phyloP scores from a whole-genome alignment of 1,139 yeast genomes.

The Suhomyces ambrosiae region DNA sequence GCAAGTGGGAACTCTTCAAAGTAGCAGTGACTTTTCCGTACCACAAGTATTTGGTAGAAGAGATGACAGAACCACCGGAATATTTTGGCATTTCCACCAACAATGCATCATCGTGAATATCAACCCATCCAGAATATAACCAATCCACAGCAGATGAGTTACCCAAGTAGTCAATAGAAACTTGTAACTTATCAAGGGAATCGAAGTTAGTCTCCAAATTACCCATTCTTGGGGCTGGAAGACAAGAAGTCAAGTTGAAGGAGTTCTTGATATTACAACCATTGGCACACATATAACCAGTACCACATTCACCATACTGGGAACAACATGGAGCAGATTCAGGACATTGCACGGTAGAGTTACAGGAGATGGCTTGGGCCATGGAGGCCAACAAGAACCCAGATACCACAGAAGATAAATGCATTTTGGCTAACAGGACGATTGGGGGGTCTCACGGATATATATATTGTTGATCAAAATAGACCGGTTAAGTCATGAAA shows the following conservation, averaged over 20 bases:
- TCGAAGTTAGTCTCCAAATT: conserved; percentile 41
- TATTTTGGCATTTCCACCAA: conserved; percentile 76
- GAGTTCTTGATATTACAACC: conserved; percentile 79
- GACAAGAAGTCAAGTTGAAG: conserved; percentile 62
- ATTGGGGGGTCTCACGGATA: neutral
- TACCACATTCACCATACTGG: conserved; percentile 82
- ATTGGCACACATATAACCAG: conserved; percentile 77
- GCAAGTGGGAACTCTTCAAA: conserved; percentile 70
- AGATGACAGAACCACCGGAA: conserved; percentile 78
- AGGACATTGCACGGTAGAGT: conserved; percentile 60
- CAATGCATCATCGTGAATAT: conserved; percentile 55
- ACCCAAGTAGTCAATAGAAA: conserved; percentile 60
- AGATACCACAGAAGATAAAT: conserved; percentile 5
- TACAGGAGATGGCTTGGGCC: conserved; percentile 43
- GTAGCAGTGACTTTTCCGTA: conserved; percentile 77
- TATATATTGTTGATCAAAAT: neutral
- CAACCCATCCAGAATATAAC: conserved; percentile 73
- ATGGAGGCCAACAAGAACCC: conserved; percentile 12
- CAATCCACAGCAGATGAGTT: conserved; percentile 69
- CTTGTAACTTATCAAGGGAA: conserved; percentile 30
- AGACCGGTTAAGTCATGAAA: too few species aligned
- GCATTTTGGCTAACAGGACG: conserved; percentile 4
- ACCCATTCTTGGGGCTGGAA: conserved; percentile 58
- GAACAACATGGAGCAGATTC: conserved; percentile 77
- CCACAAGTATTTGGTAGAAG: conserved; percentile 82